Percentiles rank a stretch among this genome's conserved stretches.
Evolutionary conservation across 1,284 basidiomycete genomes (phyloP).

Genomic region (Phylloboletellus chloephorus): DNA sequence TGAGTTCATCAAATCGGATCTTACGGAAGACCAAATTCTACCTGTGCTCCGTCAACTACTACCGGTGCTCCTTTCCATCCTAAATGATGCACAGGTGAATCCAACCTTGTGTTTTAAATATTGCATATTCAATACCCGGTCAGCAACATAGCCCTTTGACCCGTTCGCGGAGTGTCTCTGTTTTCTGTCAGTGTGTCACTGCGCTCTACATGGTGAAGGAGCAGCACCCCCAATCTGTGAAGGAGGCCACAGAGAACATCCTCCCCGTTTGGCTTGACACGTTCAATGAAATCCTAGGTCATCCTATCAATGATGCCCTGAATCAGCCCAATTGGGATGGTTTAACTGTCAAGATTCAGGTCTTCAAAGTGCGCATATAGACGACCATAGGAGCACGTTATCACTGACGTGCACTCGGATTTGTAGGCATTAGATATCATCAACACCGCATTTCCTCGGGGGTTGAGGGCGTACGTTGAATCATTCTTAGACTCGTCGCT

Average conservation of each 20-base stretch:
- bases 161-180: slow-evolving; percentile 78
- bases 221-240: slow-evolving; percentile 80
- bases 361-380: slow-evolving; percentile 62
- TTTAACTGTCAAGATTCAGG: slow-evolving; percentile 68
- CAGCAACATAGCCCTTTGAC: slow-evolving; percentile 74
- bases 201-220: slow-evolving; percentile 94
- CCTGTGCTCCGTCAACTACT: slow-evolving; percentile 81
- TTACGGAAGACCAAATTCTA: slow-evolving; percentile 89
- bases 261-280: slow-evolving; percentile 87
- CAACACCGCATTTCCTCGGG: slow-evolving; percentile 70
- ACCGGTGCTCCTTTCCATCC: slow-evolving; percentile 78
- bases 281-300: slow-evolving; percentile 71
- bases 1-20: slow-evolving; percentile 86
- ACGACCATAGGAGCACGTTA: not conserved
- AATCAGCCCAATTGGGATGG: slow-evolving; percentile 68
- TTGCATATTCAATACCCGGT: slow-evolving; percentile 9
- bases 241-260: slow-evolving; percentile 75
- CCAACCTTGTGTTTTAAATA: not conserved
- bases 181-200: slow-evolving; percentile 87
- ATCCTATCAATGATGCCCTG: slow-evolving; percentile 57
- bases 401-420: slow-evolving; percentile 1
- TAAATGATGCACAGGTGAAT: slow-evolving; percentile 69
- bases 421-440: slow-evolving; percentile 68
- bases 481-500: slow-evolving; percentile 60
- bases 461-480: slow-evolving; percentile 55